These are phyloP conservation scores for Teratosphaeria nubilosa DNA, from an alignment of 2,329 filamentous ascomycete species.

Conservation along the genomic window DNA sequence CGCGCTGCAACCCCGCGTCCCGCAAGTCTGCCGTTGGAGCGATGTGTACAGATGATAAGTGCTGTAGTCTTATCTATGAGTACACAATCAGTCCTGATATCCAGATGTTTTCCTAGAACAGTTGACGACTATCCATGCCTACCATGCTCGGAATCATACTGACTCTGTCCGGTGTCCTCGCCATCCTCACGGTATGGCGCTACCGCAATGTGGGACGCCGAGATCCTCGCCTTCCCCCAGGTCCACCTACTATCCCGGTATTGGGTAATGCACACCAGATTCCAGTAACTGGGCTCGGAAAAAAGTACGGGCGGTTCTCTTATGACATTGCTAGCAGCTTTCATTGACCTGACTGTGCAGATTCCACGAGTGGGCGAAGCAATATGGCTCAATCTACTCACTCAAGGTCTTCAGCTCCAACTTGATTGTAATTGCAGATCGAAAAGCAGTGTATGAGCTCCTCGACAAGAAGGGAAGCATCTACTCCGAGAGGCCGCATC, in stretches of 20 bases:
- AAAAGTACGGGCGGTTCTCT: not conserved
- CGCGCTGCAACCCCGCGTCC: too few species aligned
- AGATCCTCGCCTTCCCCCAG: conserved; percentile 19
- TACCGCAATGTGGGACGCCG: conserved; percentile 7
- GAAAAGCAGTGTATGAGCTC: conserved; percentile 13
- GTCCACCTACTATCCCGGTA: conserved; percentile 33
- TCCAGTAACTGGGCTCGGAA: conserved; percentile 7
- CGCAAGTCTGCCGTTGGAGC: too few species aligned
- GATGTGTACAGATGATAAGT: too few species aligned
- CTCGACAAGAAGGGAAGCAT: conserved; percentile 35
- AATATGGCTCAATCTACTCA: conserved; percentile 22
- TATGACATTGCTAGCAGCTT: not conserved
- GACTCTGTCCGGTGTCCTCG: too few species aligned
- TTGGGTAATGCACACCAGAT: conserved; percentile 35
- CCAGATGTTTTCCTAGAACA: too few species aligned
- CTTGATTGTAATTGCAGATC: conserved; percentile 33
- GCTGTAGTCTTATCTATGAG: too few species aligned
- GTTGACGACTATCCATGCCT: too few species aligned
- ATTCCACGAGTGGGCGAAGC: conserved; percentile 20
- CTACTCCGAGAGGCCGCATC: conserved; percentile 35
- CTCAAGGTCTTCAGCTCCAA: conserved; percentile 34
- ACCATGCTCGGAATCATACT: too few species aligned
- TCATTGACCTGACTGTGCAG: not conserved
- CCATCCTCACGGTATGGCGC: too few species aligned
- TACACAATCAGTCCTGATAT: too few species aligned